phyloP scores from a whole-genome alignment of 1,139 yeast genomes.

The Geotrichum macrosporum region DNA sequence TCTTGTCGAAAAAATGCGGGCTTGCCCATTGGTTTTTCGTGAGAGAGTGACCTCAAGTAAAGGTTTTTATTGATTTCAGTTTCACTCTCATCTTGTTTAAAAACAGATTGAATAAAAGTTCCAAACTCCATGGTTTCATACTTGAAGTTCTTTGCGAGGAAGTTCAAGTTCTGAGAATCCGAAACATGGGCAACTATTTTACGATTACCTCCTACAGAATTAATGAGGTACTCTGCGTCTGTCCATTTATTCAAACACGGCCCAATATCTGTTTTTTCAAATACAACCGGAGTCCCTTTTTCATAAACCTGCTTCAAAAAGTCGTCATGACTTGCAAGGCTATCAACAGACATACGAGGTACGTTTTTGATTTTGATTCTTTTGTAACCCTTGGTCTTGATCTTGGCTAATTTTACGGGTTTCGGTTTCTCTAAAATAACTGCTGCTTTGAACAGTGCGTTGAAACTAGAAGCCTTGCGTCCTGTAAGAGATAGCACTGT shows the following conservation, averaged over 20 bases:
- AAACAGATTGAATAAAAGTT: slow-evolving; percentile 32
- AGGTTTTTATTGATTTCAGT: slow-evolving; percentile 17
- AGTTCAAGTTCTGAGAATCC: slow-evolving; percentile 30
- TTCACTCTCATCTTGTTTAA: slow-evolving; percentile 3
- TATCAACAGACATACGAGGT: slow-evolving; percentile 3
- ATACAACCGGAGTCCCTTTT: slow-evolving; percentile 26
- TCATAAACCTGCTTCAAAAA: slow-evolving; percentile 18
- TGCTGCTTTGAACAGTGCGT: slow-evolving; percentile 2
- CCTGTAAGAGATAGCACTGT: slow-evolving; percentile 21
- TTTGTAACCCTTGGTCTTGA: background rate
- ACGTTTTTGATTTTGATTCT: slow-evolving; percentile 13
- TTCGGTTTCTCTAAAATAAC: slow-evolving; percentile 8
- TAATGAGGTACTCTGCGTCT: slow-evolving; percentile 32
- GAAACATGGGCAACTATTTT: slow-evolving; percentile 35
- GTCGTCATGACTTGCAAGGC: slow-evolving; percentile 5
- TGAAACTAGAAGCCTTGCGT: background rate
- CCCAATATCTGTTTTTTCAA: slow-evolving; percentile 32
- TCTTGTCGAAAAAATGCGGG: slow-evolving; percentile 35
- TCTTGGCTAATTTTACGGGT: slow-evolving; percentile 1
- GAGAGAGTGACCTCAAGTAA: slow-evolving; percentile 36
- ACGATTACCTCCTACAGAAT: slow-evolving; percentile 31
- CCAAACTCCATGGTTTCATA: slow-evolving; percentile 33
- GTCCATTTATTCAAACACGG: slow-evolving; percentile 32
- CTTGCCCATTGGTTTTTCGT: slow-evolving; percentile 33
- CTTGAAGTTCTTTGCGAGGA: slow-evolving; percentile 36